phyloP scores from a whole-genome alignment of 176 grass and related monocot genomes.

The Dactylis glomerata region DNA sequence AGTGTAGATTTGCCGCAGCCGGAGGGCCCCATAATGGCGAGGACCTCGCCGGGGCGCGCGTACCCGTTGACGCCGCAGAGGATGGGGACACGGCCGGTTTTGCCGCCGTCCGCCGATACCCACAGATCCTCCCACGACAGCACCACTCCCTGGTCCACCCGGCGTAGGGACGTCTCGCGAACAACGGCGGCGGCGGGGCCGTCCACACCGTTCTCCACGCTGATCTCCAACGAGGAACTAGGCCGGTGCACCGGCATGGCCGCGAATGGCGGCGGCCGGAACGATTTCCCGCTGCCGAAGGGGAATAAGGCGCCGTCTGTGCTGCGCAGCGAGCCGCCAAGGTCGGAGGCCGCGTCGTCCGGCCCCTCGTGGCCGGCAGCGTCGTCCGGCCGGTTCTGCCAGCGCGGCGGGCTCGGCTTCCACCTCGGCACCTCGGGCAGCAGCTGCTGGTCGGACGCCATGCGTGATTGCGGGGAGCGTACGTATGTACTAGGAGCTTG shows the following conservation, averaged over 20 bases:
- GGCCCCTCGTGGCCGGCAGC: no score
- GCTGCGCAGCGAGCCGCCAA: no score
- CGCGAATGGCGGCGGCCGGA: constrained; percentile 10
- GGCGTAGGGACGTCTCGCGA: no score
- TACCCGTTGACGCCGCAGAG: no score
- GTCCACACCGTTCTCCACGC: no score
- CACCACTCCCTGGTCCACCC: constrained; percentile 35
- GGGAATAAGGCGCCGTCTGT: no score
- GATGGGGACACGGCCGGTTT: constrained; percentile 32
- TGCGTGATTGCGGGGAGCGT: background rate
- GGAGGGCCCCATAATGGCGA: constrained; percentile 93
- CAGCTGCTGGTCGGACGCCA: constrained; percentile 27
- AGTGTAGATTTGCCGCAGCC: constrained; percentile 96
- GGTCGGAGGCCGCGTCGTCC: no score
- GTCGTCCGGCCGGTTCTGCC: no score
- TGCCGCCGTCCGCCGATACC: constrained; percentile 52
- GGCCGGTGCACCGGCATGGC: constrained; percentile 11
- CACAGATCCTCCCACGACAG: constrained; percentile 85
- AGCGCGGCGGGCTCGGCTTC: no score
- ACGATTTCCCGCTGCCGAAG: constrained; percentile 40
- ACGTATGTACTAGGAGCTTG: background rate
- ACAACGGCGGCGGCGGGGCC: no score
- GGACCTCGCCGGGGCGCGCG: constrained; percentile 61
- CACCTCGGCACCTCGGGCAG: no score
- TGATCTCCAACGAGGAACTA: no score